Percentiles rank a stretch among this genome's conserved stretches.
phyloP scores from a whole-genome alignment of 768 basidiomycete genomes.

The Terana coerulea region DNA sequence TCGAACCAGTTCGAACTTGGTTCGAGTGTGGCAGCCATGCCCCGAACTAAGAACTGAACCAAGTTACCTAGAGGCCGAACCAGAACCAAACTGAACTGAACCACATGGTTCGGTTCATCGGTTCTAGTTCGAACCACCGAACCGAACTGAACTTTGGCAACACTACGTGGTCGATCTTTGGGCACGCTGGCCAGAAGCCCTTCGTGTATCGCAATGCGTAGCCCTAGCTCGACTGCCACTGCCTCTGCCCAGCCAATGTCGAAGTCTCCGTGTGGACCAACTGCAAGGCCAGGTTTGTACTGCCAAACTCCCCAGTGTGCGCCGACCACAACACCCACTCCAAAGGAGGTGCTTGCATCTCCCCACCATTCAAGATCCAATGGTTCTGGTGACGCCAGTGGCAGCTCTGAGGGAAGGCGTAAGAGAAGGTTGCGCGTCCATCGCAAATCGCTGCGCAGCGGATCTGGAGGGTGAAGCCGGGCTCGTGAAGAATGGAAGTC shows the following conservation, averaged over 20 bases:
- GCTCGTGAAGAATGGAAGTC: constrained; percentile 18
- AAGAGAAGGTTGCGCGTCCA: constrained; percentile 19
- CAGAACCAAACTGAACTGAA: too few species aligned
- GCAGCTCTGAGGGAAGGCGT: constrained; percentile 19
- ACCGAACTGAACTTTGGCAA: too few species aligned
- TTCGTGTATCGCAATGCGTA: constrained; percentile 13
- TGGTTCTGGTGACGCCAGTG: constrained; percentile 11
- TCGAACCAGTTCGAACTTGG: too few species aligned
- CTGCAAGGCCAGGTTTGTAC: constrained; percentile 25
- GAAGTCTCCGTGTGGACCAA: constrained; percentile 23
- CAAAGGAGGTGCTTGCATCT: constrained; percentile 32
- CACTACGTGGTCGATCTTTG: too few species aligned
- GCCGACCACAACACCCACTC: constrained; percentile 30
- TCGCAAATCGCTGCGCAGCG: constrained; percentile 18
- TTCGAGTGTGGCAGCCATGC: too few species aligned
- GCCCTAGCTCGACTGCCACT: constrained; percentile 33
- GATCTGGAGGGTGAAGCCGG: constrained; percentile 4
- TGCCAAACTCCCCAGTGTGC: constrained; percentile 27
- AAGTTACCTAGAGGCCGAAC: too few species aligned
- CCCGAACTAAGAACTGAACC: too few species aligned
- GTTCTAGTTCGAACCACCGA: too few species aligned
- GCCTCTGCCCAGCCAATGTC: constrained; percentile 40
- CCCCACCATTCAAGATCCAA: constrained; percentile 31
- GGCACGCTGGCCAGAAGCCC: constrained; percentile 2
- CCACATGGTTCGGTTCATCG: too few species aligned